Evolutionary conservation across 139 green algal species (phyloP), one percentile per base, ranked within the genome.

Genomic region (Picochlorum sp.): DNA sequence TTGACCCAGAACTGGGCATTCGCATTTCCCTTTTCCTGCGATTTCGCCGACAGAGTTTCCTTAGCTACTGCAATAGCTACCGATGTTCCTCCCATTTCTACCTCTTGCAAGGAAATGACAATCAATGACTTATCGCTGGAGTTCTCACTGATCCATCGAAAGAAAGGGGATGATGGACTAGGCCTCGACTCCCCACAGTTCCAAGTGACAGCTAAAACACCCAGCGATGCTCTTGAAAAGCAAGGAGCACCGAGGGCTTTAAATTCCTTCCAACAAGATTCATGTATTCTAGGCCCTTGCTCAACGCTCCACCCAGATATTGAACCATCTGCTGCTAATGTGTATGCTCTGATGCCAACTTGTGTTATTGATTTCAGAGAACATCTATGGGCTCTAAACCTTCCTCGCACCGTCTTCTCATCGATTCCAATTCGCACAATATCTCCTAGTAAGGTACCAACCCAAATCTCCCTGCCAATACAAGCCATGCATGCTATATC

Each of bases 31-130:
- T 77, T 73, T 75, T 94, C 88, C 63, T 79, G 66, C 11, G 77
- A 58, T 24, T n/a, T 57, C 13, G 71, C 62, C 4, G 66, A 70
- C 24, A 89, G 44, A 6, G 66, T 55, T 26, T 87, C 66, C n/a
- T 78, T 81, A 28, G 73, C 72, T 7, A 71, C 77, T n/a, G 77
- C 77, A 34, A 78, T 60, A 3, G 76, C 81, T 18, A 92, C 83
- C 47, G 73, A 88, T 63, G 66, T 66, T 14, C 80, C 82, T 54
- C 90, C 88, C 85, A 95, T 92, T 72, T 95, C 88, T 11, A 96
- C 81, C 67, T 96, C 90, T 74, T 94, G 86, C 60, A 94, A 69
- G 1, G 68, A 81, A 15, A 94, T 66, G 24, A 81, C 66, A 14
- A 86, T 79, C 13, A 94, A 47, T 55, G 83, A 65, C 5, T 73